phyloP scores from a whole-genome alignment of 208 protist species.

The Trypanosoma conorhini region DNA sequence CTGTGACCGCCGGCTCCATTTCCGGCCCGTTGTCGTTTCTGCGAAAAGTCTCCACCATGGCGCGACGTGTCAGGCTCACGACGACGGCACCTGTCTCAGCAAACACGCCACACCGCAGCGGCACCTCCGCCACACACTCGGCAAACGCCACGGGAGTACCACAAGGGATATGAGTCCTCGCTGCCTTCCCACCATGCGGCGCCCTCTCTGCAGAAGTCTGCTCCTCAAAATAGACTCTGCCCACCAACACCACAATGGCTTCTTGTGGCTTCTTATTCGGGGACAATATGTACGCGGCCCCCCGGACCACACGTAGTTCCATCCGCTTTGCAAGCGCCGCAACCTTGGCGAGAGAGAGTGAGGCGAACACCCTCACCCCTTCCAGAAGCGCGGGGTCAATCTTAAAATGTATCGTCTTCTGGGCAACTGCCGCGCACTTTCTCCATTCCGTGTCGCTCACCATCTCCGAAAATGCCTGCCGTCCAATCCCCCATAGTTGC shows the following conservation, averaged over 20 bases:
- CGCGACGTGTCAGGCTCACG: slow-evolving; percentile 34
- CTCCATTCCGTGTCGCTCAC: slow-evolving; percentile 35
- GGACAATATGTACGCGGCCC: slow-evolving; percentile 37
- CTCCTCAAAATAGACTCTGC: slow-evolving; percentile 18
- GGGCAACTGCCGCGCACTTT: slow-evolving; percentile 31
- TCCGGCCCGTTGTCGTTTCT: slow-evolving; percentile 2
- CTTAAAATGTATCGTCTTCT: slow-evolving; percentile 22
- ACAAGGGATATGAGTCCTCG: slow-evolving; percentile 9
- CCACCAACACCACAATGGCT: slow-evolving; percentile 34
- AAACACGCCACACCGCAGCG: slow-evolving; percentile 28
- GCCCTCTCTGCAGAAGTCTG: background rate
- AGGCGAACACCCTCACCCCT: slow-evolving; percentile 38
- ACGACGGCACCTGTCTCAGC: slow-evolving; percentile 42
- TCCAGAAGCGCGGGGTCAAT: slow-evolving; percentile 24
- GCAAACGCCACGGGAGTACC: slow-evolving; percentile 51
- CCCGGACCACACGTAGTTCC: slow-evolving; percentile 37
- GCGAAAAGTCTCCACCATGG: slow-evolving; percentile 40
- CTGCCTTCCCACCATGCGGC: background rate
- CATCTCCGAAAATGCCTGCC: slow-evolving; percentile 24
- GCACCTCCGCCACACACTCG: slow-evolving; percentile 46
- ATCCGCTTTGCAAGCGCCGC: slow-evolving; percentile 33
- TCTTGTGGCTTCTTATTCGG: slow-evolving; percentile 23
- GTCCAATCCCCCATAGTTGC: slow-evolving; percentile 55
- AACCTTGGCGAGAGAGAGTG: slow-evolving; percentile 34
- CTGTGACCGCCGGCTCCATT: background rate